A percentile compares a stretch with the other conserved stretches of the same genome.
Conservation (phyloP, 495 filamentous ascomycete genomes). For the Aspergillus haitiensis region DNA sequence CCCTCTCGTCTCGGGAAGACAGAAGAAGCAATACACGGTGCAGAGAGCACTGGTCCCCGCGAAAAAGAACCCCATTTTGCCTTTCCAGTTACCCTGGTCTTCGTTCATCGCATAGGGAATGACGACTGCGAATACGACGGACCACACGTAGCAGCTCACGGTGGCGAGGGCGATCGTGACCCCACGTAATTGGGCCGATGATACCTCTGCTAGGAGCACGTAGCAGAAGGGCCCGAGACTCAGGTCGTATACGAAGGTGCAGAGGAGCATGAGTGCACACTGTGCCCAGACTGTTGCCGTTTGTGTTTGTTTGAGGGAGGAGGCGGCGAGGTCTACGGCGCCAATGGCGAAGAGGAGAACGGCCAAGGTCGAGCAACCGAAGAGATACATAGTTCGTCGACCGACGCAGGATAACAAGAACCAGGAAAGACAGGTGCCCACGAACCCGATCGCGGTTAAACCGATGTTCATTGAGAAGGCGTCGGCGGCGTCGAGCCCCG, state of each 20-base stretch:
- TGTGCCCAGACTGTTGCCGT: constrained; percentile 50
- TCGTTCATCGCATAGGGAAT: constrained; percentile 70
- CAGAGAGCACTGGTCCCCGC: constrained; percentile 50
- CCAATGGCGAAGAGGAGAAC: constrained; percentile 59
- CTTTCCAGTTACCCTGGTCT: constrained; percentile 59
- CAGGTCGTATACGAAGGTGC: constrained; percentile 58
- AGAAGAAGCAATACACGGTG: constrained; percentile 50
- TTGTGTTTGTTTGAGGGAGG: too few relatives aligned
- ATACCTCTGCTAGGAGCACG: constrained; percentile 62
- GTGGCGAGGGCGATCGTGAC: constrained; percentile 66
- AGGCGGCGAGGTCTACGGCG: constrained; percentile 55
- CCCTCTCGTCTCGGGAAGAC: constrained; percentile 62
- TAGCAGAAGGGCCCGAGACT: constrained; percentile 64
- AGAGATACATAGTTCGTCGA: constrained; percentile 54
- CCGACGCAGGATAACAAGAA: constrained; percentile 60
- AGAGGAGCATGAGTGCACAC: constrained; percentile 57
- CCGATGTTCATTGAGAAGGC: constrained; percentile 68
- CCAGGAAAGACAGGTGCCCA: constrained; percentile 66
- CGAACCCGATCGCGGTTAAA: constrained; percentile 63
- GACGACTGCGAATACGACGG: constrained; percentile 61
- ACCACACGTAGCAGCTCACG: constrained; percentile 55
- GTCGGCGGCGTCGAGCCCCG: constrained; percentile 56
- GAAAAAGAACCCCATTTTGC: constrained; percentile 69
- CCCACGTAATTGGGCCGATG: constrained; percentile 57
- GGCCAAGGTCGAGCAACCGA: constrained; percentile 48